These are phyloP conservation scores for Vitis rotundifolia DNA, from an alignment of 164 flowering plant species.

Conservation along the genomic window DNA sequence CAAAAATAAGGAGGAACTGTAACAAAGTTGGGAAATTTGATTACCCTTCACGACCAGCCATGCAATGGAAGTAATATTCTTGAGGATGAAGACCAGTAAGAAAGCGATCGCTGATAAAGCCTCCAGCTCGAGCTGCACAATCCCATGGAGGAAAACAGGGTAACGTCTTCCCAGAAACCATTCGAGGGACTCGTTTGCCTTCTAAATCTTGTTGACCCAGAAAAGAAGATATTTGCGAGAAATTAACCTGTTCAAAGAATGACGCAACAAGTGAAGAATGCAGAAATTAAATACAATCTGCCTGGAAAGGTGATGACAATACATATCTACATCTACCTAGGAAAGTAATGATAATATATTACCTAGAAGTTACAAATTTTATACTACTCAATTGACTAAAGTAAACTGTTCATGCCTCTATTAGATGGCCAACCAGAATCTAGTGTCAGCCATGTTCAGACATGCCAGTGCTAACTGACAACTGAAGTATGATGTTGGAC, in stretches of 20 bases:
- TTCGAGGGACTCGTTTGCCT: constrained; percentile 95
- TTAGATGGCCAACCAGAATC: too few species aligned
- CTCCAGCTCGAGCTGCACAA: constrained; percentile 84
- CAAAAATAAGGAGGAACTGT: neutral
- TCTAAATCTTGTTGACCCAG: constrained; percentile 95
- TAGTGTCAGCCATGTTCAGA: too few species aligned
- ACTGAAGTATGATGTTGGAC: too few species aligned
- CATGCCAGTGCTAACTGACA: too few species aligned
- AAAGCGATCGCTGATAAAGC: constrained; percentile 88
- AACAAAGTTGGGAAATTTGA: neutral
- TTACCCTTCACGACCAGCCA: constrained; percentile 99
- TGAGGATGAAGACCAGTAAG: constrained; percentile 96
- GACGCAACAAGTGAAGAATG: constrained; percentile 1
- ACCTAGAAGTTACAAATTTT: too few species aligned
- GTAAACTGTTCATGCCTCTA: too few species aligned
- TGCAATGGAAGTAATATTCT: constrained; percentile 98
- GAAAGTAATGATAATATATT: too few species aligned
- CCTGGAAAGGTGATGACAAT: neutral
- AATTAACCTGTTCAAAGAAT: constrained; percentile 67
- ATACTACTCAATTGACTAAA: too few species aligned
- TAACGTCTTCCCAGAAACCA: constrained; percentile 97
- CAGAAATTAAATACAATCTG: neutral
- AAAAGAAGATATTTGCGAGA: constrained; percentile 85
- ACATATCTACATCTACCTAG: too few species aligned
- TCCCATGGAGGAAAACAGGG: constrained; percentile 97